Conservation (phyloP, 2,329 filamentous ascomycete species). For the Neonectria coccinea region DNA sequence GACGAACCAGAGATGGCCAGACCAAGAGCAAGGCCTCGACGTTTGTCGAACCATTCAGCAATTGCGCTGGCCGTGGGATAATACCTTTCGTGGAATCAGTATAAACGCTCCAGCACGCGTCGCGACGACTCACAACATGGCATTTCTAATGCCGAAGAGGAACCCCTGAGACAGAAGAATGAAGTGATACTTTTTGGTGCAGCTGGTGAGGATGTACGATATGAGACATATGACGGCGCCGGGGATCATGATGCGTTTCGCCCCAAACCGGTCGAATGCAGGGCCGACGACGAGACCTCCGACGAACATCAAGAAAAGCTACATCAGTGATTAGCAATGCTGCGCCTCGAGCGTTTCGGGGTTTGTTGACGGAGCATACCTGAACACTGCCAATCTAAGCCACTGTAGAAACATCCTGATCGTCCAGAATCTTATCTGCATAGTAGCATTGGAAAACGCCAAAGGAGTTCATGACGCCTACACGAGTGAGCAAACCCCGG, state of each 20-base stretch:
- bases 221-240: slow-evolving; percentile 53
- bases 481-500: background rate
- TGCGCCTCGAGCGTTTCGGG: no score
- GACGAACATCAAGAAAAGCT: slow-evolving; percentile 55
- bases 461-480: slow-evolving; percentile 23
- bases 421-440: slow-evolving; percentile 46
- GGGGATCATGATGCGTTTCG: slow-evolving; percentile 49
- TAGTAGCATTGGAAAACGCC: slow-evolving; percentile 61
- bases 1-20: slow-evolving; percentile 49
- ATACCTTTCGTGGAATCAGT: slow-evolving; percentile 5
- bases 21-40: slow-evolving; percentile 48
- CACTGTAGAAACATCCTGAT: slow-evolving; percentile 46
- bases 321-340: slow-evolving; percentile 13
- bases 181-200: slow-evolving; percentile 52
- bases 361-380: slow-evolving; percentile 23
- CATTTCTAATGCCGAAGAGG: slow-evolving; percentile 55
- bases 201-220: slow-evolving; percentile 52
- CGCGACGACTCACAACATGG: slow-evolving; percentile 49
- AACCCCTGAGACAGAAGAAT: slow-evolving; percentile 55
- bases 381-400: slow-evolving; percentile 57
- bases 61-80: slow-evolving; percentile 49
- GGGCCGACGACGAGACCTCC: slow-evolving; percentile 55
- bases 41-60: slow-evolving; percentile 48
- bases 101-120: background rate
- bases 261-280: slow-evolving; percentile 55